phyloP scores from a whole-genome alignment of 257 asterid genomes.

The Plantago ovata region DNA sequence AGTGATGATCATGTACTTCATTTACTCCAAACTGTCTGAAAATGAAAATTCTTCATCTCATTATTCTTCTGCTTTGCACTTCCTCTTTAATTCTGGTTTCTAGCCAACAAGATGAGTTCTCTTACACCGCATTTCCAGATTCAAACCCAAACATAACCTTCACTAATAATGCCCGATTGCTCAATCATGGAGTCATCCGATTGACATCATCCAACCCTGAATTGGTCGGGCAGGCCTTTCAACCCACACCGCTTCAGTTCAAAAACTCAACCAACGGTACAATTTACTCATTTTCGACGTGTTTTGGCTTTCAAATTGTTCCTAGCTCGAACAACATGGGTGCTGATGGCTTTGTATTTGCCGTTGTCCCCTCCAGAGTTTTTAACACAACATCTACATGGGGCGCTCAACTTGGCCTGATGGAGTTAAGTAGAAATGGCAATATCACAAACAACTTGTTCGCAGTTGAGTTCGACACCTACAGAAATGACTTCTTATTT shows the following conservation, averaged over 20 bases:
- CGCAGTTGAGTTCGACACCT: slow-evolving; percentile 74
- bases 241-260: too few species aligned
- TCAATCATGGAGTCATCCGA: not conserved
- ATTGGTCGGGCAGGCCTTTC: slow-evolving; percentile 52
- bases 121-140: not conserved
- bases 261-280: slow-evolving; percentile 35
- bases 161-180: not conserved
- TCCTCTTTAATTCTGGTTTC: too few species aligned
- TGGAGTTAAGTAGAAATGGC: slow-evolving; percentile 36
- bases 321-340: slow-evolving; percentile 48
- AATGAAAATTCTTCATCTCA: too few species aligned
- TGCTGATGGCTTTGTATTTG: slow-evolving; percentile 73
- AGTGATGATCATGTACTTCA: too few species aligned
- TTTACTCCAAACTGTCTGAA: too few species aligned
- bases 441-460: slow-evolving; percentile 55
- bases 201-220: not conserved
- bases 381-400: slow-evolving; percentile 45
- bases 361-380: slow-evolving; percentile 32
- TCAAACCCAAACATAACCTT: too few species aligned
- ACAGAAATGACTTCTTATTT: slow-evolving; percentile 37
- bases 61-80: too few species aligned
- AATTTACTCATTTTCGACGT: slow-evolving; percentile 55
- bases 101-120: slow-evolving; percentile 5
- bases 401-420: slow-evolving; percentile 56
- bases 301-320: slow-evolving; percentile 54